Evolutionary conservation across 2,329 filamentous ascomycete genomes (phyloP).

Genomic region (Stagonosporopsis vannaccii): DNA sequence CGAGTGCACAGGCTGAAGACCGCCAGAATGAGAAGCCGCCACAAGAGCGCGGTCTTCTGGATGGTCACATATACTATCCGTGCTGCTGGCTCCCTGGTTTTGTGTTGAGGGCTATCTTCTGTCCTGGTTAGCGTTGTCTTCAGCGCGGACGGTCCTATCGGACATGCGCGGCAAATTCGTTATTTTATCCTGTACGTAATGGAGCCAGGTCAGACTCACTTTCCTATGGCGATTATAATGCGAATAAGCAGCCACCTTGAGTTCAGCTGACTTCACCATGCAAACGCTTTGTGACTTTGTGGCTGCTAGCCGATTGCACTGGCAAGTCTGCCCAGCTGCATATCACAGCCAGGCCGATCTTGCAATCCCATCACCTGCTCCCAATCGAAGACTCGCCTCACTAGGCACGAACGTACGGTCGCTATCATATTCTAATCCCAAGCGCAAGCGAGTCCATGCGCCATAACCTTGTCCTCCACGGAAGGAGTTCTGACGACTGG

Average conservation of each 20-base stretch:
- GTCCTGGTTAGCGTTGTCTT: slow-evolving; percentile 32
- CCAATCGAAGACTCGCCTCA: background rate
- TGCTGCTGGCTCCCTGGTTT: slow-evolving; percentile 46
- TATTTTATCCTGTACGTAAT: background rate
- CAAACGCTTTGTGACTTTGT: background rate
- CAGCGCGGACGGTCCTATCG: background rate
- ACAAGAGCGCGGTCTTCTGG: slow-evolving; percentile 32
- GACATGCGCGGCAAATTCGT: background rate
- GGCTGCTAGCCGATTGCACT: background rate
- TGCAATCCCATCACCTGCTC: background rate
- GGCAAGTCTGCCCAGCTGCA: background rate
- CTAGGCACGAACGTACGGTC: slow-evolving; percentile 3
- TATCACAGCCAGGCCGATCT: background rate
- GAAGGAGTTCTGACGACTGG: background rate
- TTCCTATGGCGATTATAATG: background rate
- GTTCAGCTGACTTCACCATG: background rate
- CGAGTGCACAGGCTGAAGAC: slow-evolving; percentile 24
- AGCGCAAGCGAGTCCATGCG: background rate
- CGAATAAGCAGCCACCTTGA: background rate
- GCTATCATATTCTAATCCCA: slow-evolving; percentile 1
- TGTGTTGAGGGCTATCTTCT: slow-evolving; percentile 44
- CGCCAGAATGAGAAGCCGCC: slow-evolving; percentile 38
- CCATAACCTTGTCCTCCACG: background rate
- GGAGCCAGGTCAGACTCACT: background rate
- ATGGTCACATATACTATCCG: slow-evolving; percentile 40